phyloP scores from a whole-genome alignment of 352 stramenopile genomes.

The Hyaloperonospora brassicae region DNA sequence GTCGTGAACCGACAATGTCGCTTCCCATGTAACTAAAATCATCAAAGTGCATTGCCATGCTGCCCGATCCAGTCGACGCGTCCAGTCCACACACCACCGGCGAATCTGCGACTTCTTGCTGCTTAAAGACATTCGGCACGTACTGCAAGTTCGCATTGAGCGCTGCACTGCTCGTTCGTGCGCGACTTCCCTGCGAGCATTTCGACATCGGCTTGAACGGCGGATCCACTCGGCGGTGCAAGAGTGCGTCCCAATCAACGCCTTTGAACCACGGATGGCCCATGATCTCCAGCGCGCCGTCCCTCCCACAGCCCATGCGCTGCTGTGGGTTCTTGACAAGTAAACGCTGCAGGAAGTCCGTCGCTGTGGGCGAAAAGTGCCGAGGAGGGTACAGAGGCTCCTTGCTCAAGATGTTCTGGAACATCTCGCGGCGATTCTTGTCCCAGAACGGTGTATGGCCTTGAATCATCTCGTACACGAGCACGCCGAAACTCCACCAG shows the following conservation, averaged over 20 bases:
- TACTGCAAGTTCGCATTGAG: slow-evolving; percentile 64
- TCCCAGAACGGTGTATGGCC: slow-evolving; percentile 79
- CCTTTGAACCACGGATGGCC: slow-evolving; percentile 70
- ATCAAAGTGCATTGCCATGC: slow-evolving; percentile 79
- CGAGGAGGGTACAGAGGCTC: slow-evolving; percentile 49
- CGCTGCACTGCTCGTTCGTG: slow-evolving; percentile 40
- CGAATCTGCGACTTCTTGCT: slow-evolving; percentile 78
- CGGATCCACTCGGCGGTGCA: slow-evolving; percentile 55
- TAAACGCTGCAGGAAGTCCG: slow-evolving; percentile 56
- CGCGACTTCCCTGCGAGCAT: slow-evolving; percentile 22
- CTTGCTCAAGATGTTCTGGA: slow-evolving; percentile 77
- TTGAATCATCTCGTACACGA: slow-evolving; percentile 86
- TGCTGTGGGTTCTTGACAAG: slow-evolving; percentile 66
- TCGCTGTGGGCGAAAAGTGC: slow-evolving; percentile 58
- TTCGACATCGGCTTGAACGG: slow-evolving; percentile 59
- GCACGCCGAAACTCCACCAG: slow-evolving; percentile 82
- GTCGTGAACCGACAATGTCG: slow-evolving; percentile 76
- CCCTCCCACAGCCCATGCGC: slow-evolving; percentile 53
- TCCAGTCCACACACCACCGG: slow-evolving; percentile 49
- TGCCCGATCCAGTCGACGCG: slow-evolving; percentile 37
- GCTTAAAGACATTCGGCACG: slow-evolving; percentile 72
- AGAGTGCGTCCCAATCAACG: slow-evolving; percentile 70
- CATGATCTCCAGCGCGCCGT: slow-evolving; percentile 74
- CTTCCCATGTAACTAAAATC: slow-evolving; percentile 86
- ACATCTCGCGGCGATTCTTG: slow-evolving; percentile 81